Evolutionary conservation across 1,284 basidiomycete genomes (phyloP).

Genomic region (Fomitopsis schrenkii): DNA sequence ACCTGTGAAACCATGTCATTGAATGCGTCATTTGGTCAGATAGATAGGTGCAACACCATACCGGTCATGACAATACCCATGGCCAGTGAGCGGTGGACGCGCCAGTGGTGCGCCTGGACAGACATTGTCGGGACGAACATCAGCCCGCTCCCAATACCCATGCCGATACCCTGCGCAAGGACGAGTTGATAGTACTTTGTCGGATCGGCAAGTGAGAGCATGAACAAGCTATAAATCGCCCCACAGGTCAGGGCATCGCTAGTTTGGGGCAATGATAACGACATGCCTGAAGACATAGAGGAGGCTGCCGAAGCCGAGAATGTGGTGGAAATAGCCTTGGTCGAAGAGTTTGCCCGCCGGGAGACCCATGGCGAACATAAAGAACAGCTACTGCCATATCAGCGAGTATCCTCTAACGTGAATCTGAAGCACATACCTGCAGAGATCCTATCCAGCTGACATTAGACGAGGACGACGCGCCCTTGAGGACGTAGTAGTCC

Average conservation of each 20-base stretch:
- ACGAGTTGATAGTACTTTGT: conserved; percentile 23
- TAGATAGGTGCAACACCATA: background rate
- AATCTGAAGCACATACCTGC: conserved; percentile 21
- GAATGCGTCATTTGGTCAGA: background rate
- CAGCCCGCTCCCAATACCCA: conserved; percentile 39
- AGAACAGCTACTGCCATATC: conserved; percentile 1
- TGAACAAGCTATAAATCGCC: conserved; percentile 19
- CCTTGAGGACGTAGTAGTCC: conserved; percentile 37
- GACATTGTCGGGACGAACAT: conserved; percentile 20
- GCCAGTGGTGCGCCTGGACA: conserved; percentile 12
- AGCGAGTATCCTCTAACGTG: conserved; percentile 8
- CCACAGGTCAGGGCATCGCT: background rate
- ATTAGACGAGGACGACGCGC: conserved; percentile 22
- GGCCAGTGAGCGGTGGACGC: conserved; percentile 10
- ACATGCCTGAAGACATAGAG: conserved; percentile 12
- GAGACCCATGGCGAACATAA: conserved; percentile 25
- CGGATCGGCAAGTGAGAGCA: conserved; percentile 21
- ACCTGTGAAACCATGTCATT: conserved; percentile 19
- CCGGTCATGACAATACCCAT: conserved; percentile 25
- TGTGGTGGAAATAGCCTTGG: conserved; percentile 16
- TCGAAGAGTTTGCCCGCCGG: conserved; percentile 27
- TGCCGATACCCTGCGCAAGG: conserved; percentile 33
- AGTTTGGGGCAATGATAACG: background rate
- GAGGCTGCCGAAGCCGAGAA: conserved; percentile 1
- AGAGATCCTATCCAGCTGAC: conserved; percentile 41